Evolutionary conservation across 2,329 filamentous ascomycete genomes (phyloP).

Genomic region (Pochonia chlamydosporia): DNA sequence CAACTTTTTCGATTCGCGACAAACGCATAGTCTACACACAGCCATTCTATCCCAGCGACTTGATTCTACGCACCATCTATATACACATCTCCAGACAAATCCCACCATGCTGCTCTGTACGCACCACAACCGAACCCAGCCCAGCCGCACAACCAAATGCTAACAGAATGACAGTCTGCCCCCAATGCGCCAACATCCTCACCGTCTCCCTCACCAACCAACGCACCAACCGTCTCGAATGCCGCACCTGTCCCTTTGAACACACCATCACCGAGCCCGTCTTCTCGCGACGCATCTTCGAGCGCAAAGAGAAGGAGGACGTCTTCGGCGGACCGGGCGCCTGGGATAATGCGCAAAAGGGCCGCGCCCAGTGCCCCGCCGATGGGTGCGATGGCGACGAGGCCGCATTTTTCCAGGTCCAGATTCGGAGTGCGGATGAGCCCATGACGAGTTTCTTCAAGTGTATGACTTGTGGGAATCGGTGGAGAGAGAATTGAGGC

Average conservation of each 20-base stretch:
- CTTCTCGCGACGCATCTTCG: conserved; percentile 78
- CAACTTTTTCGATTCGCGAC: too few species aligned
- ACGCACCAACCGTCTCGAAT: conserved; percentile 79
- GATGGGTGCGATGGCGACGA: conserved; percentile 74
- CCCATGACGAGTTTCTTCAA: conserved; percentile 97
- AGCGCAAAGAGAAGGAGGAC: conserved; percentile 80
- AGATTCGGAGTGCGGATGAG: conserved; percentile 97
- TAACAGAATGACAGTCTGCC: conserved; percentile 56
- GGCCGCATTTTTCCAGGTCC: conserved; percentile 93
- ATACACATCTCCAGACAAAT: too few species aligned
- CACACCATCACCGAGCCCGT: conserved; percentile 73
- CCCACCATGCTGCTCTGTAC: conserved; percentile 62
- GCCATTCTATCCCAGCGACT: too few species aligned
- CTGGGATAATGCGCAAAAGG: conserved; percentile 89
- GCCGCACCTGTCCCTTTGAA: conserved; percentile 91
- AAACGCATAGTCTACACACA: too few species aligned
- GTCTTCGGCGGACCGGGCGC: conserved; percentile 83
- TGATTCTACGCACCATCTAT: too few species aligned
- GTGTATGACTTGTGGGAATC: conserved; percentile 62
- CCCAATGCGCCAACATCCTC: conserved; percentile 77
- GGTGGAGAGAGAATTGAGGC: conserved; percentile 59
- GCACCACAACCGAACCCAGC: too few species aligned
- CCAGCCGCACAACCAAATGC: too few species aligned
- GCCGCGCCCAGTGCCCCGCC: conserved; percentile 73
- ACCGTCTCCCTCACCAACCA: conserved; percentile 59